Evolutionary conservation across 495 filamentous ascomycete genomes (phyloP).

Genomic region (Penicillium longicatenatum): DNA sequence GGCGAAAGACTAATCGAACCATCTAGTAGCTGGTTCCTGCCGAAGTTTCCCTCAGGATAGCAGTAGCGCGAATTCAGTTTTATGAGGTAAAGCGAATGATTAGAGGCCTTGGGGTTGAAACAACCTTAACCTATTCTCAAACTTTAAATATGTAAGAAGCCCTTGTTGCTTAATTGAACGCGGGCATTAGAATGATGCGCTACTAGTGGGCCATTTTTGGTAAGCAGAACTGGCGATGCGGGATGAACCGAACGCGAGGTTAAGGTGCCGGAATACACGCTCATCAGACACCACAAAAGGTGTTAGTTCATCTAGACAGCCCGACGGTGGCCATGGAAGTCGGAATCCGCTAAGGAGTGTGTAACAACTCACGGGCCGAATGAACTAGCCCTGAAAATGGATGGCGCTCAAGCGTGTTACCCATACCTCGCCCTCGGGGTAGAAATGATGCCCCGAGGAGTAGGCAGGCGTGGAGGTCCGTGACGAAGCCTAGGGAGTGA

Average conservation of each 20-base stretch:
- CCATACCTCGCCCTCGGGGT: slow-evolving; percentile 63
- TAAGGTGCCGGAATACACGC: slow-evolving; percentile 72
- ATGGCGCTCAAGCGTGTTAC: slow-evolving; percentile 68
- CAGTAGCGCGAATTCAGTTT: slow-evolving; percentile 12
- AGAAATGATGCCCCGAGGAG: slow-evolving; percentile 58
- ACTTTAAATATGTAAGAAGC: slow-evolving; percentile 78
- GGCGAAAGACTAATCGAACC: slow-evolving; percentile 70
- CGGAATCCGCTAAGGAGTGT: slow-evolving; percentile 64
- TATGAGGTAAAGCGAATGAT: slow-evolving; percentile 13
- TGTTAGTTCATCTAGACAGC: slow-evolving; percentile 65
- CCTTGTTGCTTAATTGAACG: slow-evolving; percentile 70
- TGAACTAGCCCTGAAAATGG: slow-evolving; percentile 66
- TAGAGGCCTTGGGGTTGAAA: slow-evolving; percentile 59
- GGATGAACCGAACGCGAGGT: slow-evolving; percentile 70
- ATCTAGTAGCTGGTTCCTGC: slow-evolving; percentile 46
- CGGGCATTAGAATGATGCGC: slow-evolving; percentile 67
- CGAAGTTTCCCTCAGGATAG: slow-evolving; percentile 12
- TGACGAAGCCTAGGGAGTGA: slow-evolving; percentile 68
- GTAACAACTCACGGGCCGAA: slow-evolving; percentile 66
- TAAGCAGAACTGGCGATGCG: slow-evolving; percentile 70
- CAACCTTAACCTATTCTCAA: slow-evolving; percentile 76
- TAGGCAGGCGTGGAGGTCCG: slow-evolving; percentile 56
- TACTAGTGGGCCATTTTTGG: slow-evolving; percentile 69
- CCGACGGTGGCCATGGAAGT: slow-evolving; percentile 66
- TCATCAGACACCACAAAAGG: slow-evolving; percentile 71